Percentiles rank a stretch among this genome's conserved stretches.
These are phyloP conservation scores for Fusarium cicatricum DNA, from an alignment of 2,329 filamentous ascomycete genomes.

Conservation along the genomic window DNA sequence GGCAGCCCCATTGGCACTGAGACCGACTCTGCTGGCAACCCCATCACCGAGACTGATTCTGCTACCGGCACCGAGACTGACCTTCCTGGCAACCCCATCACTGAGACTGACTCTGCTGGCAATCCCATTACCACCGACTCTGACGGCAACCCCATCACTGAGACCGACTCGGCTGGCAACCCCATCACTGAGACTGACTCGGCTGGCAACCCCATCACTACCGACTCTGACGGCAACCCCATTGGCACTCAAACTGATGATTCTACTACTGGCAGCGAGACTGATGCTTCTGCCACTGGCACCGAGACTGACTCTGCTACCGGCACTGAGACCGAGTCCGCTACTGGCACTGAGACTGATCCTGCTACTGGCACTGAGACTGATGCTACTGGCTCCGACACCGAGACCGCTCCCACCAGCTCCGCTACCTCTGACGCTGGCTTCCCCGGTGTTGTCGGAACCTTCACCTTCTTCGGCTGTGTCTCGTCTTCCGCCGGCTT, in stretches of 20 bases:
- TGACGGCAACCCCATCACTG: background rate
- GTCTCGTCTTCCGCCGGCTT: conserved; percentile 31
- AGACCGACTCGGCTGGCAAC: background rate
- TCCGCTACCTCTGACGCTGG: background rate
- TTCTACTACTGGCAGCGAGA: background rate
- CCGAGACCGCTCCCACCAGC: conserved; percentile 24
- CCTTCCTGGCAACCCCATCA: background rate
- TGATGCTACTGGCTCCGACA: background rate
- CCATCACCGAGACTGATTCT: background rate
- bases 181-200: background rate
- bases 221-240: background rate
- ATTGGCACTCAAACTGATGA: too few relatives aligned
- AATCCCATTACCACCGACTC: background rate
- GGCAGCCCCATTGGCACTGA: background rate
- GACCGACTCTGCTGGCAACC: background rate
- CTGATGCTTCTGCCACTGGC: background rate
- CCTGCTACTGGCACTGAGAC: background rate
- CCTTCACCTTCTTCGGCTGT: conserved; percentile 43
- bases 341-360: conserved; percentile 29
- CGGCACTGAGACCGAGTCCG: conserved; percentile 38
- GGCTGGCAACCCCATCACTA: background rate
- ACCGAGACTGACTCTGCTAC: conserved; percentile 13
- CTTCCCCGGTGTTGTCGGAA: conserved; percentile 28
- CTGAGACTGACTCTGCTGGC: background rate
- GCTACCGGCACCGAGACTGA: background rate